These are phyloP conservation scores for Bryopsis sp. DNA, from an alignment of 139 green algal genomes.

Conservation along the genomic window DNA sequence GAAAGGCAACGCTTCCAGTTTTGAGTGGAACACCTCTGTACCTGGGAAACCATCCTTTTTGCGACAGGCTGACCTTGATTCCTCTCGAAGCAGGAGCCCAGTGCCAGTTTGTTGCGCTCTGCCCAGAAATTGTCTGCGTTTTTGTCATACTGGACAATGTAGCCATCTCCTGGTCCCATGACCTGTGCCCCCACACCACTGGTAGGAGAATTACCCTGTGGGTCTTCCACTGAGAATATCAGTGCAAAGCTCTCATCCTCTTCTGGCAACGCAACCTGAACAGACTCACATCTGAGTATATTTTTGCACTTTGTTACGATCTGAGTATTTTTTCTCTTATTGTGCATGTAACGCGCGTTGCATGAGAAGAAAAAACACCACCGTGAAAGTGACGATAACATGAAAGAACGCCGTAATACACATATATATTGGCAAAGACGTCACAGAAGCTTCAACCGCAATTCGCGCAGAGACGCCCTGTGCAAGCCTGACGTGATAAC, in stretches of 20 bases:
- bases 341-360: too few species aligned
- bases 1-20: too few species aligned
- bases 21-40: too few species aligned
- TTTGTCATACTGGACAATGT: conserved; percentile 76
- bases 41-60: conserved; percentile 19
- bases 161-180: conserved; percentile 85
- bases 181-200: conserved; percentile 65
- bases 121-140: conserved; percentile 72
- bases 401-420: too few species aligned
- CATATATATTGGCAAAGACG: too few species aligned
- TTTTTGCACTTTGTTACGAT: neutral
- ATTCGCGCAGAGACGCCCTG: too few species aligned
- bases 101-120: conserved; percentile 36
- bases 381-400: too few species aligned
- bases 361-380: too few species aligned
- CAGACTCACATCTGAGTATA: neutral
- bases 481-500: too few species aligned
- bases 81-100: conserved; percentile 55
- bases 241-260: conserved; percentile 80
- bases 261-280: conserved; percentile 68
- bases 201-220: conserved; percentile 29
- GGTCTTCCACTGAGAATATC: conserved; percentile 93
- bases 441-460: too few species aligned
- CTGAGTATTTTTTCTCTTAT: too few species aligned
- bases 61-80: conserved; percentile 7